A percentile compares a stretch with the other conserved stretches of the same genome.
Evolutionary conservation across 1,284 basidiomycete species (phyloP).

Genomic region (Pascua guehoae): DNA sequence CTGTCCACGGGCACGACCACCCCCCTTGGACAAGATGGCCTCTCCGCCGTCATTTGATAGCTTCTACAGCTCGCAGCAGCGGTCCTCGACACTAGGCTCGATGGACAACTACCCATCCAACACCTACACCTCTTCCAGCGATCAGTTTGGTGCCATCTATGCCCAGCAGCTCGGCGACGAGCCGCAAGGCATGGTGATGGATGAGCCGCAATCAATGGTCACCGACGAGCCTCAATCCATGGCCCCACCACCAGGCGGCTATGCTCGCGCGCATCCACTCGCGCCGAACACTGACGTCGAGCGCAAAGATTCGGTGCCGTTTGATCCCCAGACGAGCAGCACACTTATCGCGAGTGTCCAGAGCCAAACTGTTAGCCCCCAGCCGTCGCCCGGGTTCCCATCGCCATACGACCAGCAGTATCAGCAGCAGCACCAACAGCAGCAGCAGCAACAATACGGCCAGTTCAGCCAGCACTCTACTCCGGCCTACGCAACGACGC

Average conservation of each 20-base stretch:
- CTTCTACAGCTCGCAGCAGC: conserved; percentile 23
- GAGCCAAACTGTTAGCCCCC: conserved; percentile 10
- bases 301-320: conserved; percentile 40
- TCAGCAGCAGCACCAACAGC: conserved; percentile 12
- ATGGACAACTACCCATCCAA: conserved; percentile 13
- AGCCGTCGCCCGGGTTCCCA: conserved; percentile 1
- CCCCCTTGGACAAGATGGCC: conserved; percentile 14
- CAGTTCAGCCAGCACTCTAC: neutral
- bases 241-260: conserved; percentile 14
- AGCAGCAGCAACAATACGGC: conserved; percentile 6
- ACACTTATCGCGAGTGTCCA: conserved; percentile 32
- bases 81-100: conserved; percentile 12
- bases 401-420: conserved; percentile 9
- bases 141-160: conserved; percentile 10
- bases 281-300: conserved; percentile 5
- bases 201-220: neutral
- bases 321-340: conserved; percentile 32
- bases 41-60: conserved; percentile 30
- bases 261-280: neutral
- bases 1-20: neutral
- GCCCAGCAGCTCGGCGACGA: conserved; percentile 22
- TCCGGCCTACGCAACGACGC: neutral
- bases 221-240: conserved; percentile 1
- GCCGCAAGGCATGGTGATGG: conserved; percentile 17
- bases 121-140: conserved; percentile 1